A percentile compares a stretch with the other conserved stretches of the same genome.
Evolutionary conservation across 164 flowering plant genomes (phyloP).

Genomic region (Nymphaea colorata): DNA sequence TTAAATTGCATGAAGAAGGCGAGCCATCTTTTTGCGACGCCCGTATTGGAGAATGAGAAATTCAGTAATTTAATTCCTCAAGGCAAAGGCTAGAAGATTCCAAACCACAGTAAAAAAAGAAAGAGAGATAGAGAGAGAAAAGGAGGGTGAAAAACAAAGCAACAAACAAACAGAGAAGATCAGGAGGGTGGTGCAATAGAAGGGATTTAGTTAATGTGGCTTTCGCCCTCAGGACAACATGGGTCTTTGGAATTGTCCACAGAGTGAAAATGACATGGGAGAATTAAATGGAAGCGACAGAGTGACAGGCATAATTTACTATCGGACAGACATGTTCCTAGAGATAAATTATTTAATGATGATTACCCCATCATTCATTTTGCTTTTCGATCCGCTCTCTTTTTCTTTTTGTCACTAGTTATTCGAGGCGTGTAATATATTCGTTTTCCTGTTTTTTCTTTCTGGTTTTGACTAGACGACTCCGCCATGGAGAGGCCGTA

Average conservation of each 20-base stretch:
- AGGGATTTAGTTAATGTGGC: background rate
- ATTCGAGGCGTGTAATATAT: too few relatives aligned
- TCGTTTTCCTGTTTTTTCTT: background rate
- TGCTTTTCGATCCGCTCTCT: background rate
- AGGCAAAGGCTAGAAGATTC: background rate
- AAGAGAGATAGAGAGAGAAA: background rate
- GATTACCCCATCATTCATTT: conserved; percentile 11
- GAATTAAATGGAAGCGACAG: conserved; percentile 3
- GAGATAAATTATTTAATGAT: conserved; percentile 9
- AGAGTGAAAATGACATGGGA: background rate
- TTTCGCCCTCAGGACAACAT: background rate
- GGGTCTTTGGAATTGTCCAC: background rate
- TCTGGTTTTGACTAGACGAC: background rate
- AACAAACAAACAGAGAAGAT: background rate
- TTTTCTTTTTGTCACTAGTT: too few relatives aligned
- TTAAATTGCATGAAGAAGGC: too few relatives aligned
- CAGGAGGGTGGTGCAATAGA: background rate
- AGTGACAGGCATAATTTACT: conserved; percentile 5
- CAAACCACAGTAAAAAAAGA: background rate
- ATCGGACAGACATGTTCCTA: conserved; percentile 10
- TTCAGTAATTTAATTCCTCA: background rate
- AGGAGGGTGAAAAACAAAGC: background rate
- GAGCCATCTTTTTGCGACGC: too few relatives aligned
- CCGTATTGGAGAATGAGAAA: too few relatives aligned
- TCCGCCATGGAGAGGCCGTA: background rate